Evolutionary conservation across 2,329 filamentous ascomycete genomes (phyloP), one percentile per base, ranked within the genome.

Genomic region (Mycocentrospora acerina): DNA sequence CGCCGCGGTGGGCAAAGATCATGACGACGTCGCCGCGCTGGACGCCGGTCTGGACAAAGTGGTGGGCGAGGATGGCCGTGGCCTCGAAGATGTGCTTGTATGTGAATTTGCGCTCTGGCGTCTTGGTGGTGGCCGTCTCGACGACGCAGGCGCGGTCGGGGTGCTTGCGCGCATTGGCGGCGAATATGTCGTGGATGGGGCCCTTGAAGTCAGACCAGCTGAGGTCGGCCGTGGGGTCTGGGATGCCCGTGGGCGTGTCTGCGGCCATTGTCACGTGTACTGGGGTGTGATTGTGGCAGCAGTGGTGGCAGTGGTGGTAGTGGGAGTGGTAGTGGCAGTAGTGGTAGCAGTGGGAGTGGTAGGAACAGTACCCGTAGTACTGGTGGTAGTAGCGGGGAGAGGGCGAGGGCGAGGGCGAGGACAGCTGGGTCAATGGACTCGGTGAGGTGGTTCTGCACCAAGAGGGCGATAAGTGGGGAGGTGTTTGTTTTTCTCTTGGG

Each of bases 31-130:
- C 90, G 7, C 89, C 90, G 52, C 82, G 75, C 42, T 82, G 76
- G 48, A 89, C 76, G 41, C 90, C 90, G 56, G 82, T 77, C 34
- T 84, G 75, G 37, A 86, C 79, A 14, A 96, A 76, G 60, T 95
- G 80, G 68, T 95, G 83, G 15, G 89, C 87, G 6, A 96, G 67
- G 13, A 81, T 76, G 63, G 94, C 94, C 19, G 88, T 86, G 0
- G 85, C 84, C 71, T 95, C 86, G 60, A 90, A 79, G 60, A 97
- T 95, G 59, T 95, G 88, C 50, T 75, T 75, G 67, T 96, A 97
- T 16, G 83, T 91, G 68, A 93, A 96, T 32, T 69, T 71, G 47
- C 87, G 76, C 62, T 82, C 73, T 7, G 82, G 76, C 3, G 75
- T 72, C 19, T 59, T 68, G 34, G 56, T 64, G 1, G 74, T 76